phyloP scores from a whole-genome alignment of 352 stramenopile species.

The Peronosclerospora sorghi region DNA sequence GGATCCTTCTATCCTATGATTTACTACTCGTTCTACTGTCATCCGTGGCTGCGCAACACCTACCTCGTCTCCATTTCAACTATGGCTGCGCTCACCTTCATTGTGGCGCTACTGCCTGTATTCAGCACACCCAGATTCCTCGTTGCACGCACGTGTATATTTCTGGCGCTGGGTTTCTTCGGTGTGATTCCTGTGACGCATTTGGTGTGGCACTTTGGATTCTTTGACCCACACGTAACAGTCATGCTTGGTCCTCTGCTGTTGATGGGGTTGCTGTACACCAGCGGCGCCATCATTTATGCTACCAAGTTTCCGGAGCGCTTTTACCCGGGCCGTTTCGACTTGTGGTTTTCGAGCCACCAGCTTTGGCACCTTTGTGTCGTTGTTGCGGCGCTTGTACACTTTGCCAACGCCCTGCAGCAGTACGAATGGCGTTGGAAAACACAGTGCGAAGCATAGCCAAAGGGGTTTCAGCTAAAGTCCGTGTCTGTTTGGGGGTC shows the following conservation, averaged over 20 bases:
- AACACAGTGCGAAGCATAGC: slow-evolving; percentile 59
- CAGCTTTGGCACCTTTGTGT: slow-evolving; percentile 86
- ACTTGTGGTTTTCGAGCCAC: slow-evolving; percentile 80
- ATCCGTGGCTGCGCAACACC: slow-evolving; percentile 42
- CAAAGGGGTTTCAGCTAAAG: slow-evolving; percentile 6
- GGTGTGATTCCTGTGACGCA: slow-evolving; percentile 66
- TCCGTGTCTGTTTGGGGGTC: slow-evolving; percentile 5
- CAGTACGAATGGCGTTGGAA: slow-evolving; percentile 84
- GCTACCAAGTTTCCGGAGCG: slow-evolving; percentile 77
- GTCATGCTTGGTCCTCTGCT: slow-evolving; percentile 72
- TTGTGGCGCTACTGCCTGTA: slow-evolving; percentile 48
- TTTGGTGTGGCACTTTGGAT: slow-evolving; percentile 61
- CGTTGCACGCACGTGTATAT: slow-evolving; percentile 60
- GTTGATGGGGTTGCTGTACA: slow-evolving; percentile 73
- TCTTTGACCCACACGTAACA: slow-evolving; percentile 74
- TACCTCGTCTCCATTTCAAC: slow-evolving; percentile 62
- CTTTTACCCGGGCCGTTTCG: slow-evolving; percentile 75
- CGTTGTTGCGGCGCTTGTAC: slow-evolving; percentile 72
- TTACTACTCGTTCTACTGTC: slow-evolving; percentile 86
- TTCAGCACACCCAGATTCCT: slow-evolving; percentile 71
- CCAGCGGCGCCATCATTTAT: slow-evolving; percentile 73
- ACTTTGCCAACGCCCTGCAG: slow-evolving; percentile 75
- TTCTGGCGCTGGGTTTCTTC: slow-evolving; percentile 75
- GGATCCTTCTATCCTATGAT: slow-evolving; percentile 81
- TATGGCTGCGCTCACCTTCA: slow-evolving; percentile 61